Conservation (phyloP, 1,139 yeast species). For the Casaregolazyma suthepensis region DNA sequence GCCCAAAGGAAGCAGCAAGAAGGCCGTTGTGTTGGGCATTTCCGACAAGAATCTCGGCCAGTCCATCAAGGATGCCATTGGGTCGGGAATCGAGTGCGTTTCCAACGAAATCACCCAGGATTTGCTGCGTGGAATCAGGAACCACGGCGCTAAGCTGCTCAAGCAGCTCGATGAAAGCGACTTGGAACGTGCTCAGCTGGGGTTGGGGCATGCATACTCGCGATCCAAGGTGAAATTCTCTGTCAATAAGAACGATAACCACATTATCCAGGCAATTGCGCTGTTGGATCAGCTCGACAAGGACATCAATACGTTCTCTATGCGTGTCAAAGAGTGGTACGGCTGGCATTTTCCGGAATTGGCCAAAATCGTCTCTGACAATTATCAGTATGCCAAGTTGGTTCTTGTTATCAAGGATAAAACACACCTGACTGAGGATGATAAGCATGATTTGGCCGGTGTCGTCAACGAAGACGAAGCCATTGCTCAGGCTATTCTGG, state of each 20-base stretch:
- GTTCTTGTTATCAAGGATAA: constrained; percentile 84
- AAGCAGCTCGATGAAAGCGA: constrained; percentile 94
- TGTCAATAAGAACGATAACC: constrained; percentile 97
- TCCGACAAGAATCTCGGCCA: constrained; percentile 96
- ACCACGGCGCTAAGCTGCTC: constrained; percentile 80
- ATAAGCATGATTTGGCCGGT: constrained; percentile 83
- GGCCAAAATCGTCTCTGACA: constrained; percentile 91
- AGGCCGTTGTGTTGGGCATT: constrained; percentile 67
- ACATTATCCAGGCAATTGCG: constrained; percentile 97
- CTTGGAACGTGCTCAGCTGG: constrained; percentile 95
- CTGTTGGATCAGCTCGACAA: constrained; percentile 93
- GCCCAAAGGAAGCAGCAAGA: constrained; percentile 71
- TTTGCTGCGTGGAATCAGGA: constrained; percentile 89
- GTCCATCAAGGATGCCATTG: constrained; percentile 84
- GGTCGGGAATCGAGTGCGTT: constrained; percentile 73
- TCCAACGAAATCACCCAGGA: constrained; percentile 93
- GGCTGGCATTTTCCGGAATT: constrained; percentile 99
- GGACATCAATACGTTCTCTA: constrained; percentile 94
- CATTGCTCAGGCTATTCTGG: constrained; percentile 85
- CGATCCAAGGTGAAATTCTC: constrained; percentile 98
- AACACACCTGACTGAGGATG: constrained; percentile 68
- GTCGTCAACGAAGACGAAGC: constrained; percentile 90
- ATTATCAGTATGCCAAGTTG: constrained; percentile 78
- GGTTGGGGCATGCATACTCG: constrained; percentile 98
- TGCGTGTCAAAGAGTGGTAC: constrained; percentile 99